Evolutionary conservation across 2,329 filamentous ascomycete species (phyloP).

Genomic region (Furcasterigmium sp.): DNA sequence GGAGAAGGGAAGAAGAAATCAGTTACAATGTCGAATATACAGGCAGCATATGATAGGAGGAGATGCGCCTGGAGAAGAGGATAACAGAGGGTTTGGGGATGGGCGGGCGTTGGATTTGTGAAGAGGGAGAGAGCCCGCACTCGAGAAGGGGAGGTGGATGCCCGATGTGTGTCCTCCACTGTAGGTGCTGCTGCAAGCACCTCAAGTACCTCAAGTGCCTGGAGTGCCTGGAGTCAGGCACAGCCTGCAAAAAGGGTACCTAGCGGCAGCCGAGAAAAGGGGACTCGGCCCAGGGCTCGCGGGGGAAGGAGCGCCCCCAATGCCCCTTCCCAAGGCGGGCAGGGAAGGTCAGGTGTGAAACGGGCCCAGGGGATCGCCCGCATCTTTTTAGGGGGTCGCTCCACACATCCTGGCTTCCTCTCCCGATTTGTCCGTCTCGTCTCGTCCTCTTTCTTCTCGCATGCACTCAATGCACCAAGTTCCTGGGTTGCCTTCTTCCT

Average conservation of each 20-base stretch:
- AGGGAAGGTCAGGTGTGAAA: neutral
- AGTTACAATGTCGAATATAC: slow-evolving; percentile 14
- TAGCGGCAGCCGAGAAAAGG: no score
- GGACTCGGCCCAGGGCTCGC: neutral
- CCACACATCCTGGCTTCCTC: neutral
- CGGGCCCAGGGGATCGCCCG: neutral
- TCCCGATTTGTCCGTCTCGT: neutral
- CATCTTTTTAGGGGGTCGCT: neutral
- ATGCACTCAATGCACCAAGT: no score
- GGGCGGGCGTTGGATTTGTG: neutral
- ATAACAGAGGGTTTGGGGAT: slow-evolving; percentile 8
- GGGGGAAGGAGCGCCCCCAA: neutral
- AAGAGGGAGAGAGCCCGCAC: slow-evolving; percentile 1
- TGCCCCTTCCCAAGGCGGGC: neutral
- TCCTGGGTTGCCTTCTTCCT: no score
- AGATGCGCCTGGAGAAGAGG: slow-evolving; percentile 15
- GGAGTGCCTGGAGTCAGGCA: no score
- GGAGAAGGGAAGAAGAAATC: slow-evolving; percentile 6
- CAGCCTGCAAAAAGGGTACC: no score
- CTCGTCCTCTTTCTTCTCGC: neutral
- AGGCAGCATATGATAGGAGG: slow-evolving; percentile 13
- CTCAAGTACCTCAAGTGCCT: no score
- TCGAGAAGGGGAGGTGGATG: neutral
- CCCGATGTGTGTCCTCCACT: slow-evolving; percentile 2
- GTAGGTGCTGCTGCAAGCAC: no score